These are phyloP conservation scores for Striga hermonthica DNA, from an alignment of 305 asterid species.

Conservation along the genomic window DNA sequence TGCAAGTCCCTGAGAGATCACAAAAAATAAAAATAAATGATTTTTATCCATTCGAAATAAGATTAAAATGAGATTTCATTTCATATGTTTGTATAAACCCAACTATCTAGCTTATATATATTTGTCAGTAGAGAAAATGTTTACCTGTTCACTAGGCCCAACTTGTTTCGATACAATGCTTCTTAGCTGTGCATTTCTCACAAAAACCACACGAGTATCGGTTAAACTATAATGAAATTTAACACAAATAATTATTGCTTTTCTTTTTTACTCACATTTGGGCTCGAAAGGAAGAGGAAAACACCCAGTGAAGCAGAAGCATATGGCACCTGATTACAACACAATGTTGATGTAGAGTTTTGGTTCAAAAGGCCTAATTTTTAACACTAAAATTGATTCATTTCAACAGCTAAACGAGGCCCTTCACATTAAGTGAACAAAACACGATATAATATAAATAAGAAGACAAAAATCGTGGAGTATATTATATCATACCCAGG, in stretches of 20 bases:
- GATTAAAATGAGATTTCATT: background rate
- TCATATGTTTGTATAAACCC: background rate
- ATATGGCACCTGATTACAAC: constrained; percentile 46
- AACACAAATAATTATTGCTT: background rate
- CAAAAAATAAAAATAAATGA: background rate
- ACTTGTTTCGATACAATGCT: constrained; percentile 58
- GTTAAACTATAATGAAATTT: constrained; percentile 18
- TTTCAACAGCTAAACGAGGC: background rate
- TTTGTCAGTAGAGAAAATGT: background rate
- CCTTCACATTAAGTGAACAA: background rate
- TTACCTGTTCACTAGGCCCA: constrained; percentile 52
- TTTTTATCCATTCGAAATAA: background rate
- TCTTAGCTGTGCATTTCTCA: constrained; percentile 37
- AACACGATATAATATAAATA: background rate
- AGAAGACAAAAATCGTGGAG: background rate
- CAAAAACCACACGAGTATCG: constrained; percentile 12
- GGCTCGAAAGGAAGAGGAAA: constrained; percentile 42
- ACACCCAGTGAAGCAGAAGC: constrained; percentile 40
- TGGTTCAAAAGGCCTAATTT: background rate
- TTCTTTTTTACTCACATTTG: constrained; percentile 39
- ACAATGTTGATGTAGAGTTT: constrained; percentile 15
- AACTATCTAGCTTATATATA: background rate
- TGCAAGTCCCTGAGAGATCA: constrained; percentile 39
- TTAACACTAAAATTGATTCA: background rate
- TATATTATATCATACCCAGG: constrained; percentile 42